Evolutionary conservation across 208 protist genomes (phyloP), one percentile per base, ranked within the genome.

Genomic region (Trypanosoma boissoni): DNA sequence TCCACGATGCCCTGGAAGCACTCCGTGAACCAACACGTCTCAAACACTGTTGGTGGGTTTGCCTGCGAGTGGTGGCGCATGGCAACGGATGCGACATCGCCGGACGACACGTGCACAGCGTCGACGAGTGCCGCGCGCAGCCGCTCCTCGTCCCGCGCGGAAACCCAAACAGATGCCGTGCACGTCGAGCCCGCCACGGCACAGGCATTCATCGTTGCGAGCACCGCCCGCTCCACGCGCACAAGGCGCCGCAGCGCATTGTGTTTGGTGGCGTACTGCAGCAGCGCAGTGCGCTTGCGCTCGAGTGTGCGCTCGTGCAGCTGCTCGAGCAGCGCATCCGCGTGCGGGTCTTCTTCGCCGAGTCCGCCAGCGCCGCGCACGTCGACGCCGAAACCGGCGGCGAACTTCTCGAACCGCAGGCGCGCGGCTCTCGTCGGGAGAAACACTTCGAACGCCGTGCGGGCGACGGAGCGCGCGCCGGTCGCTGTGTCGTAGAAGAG

Each of bases 1-100:
- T 99, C 96, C 20, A 99, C 94, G 65, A 99, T 98, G 24, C 64
- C 51, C 79, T 99, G 98, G 74, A 99, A 99, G 5, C 75, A 86
- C 1, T 49, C 32, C 41, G 95, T 99, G 63, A 99, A 98, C 57
- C 92, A 88, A 78, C 98, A 98, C 3, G 88, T 97, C 51, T 89
- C 72, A 70, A 99, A 98, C 74, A 82, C 97, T 26, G 98, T 99
- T 10, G 98, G 98, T 42, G 98, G 97, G 36, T 84, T 76, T 57
- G 76, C 65, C 58, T 82, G 65, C 20, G 83, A 78, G 9, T 52
- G 45, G 43, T 98, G 64, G 9, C 72, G 67, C 27, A 91, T 87
- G 16, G 98, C 18, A 24, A 99, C 88, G 2, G 96, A 89, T 46
- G 74, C 72, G 3, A 97, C 94, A 3, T 77, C 64, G 28, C 83